A percentile compares a stretch with the other conserved stretches of the same genome.
These are phyloP conservation scores for Caryopteris hybrid DNA, from an alignment of 305 asterid species.

Conservation along the genomic window DNA sequence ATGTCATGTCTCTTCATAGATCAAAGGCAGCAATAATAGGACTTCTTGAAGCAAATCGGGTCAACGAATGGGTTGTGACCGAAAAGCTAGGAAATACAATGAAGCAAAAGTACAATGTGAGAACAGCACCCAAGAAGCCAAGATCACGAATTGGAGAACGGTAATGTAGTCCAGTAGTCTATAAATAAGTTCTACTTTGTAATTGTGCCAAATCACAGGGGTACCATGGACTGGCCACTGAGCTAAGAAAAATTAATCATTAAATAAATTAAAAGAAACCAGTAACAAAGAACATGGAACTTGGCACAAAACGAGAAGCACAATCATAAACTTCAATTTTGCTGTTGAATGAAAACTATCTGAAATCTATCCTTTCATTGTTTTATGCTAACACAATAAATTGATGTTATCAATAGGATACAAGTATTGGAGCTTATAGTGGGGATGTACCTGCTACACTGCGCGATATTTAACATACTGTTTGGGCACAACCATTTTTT, in stretches of 20 bases:
- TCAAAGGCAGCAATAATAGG: constrained; percentile 83
- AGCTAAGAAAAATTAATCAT: neutral
- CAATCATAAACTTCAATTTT: neutral
- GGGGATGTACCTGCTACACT: constrained; percentile 73
- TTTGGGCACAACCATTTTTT: constrained; percentile 61
- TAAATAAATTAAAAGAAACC: neutral
- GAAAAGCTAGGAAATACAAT: constrained; percentile 75
- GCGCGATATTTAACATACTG: constrained; percentile 68
- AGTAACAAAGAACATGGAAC: constrained; percentile 1
- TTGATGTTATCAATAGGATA: constrained; percentile 43
- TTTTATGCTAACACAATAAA: constrained; percentile 9
- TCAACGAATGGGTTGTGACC: constrained; percentile 77
- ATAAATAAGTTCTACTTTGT: neutral
- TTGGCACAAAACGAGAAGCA: neutral
- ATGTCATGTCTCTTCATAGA: constrained; percentile 84
- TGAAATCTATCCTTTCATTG: neutral
- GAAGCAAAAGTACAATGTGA: constrained; percentile 46
- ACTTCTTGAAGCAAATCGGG: constrained; percentile 65
- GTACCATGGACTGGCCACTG: neutral
- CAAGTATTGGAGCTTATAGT: constrained; percentile 65
- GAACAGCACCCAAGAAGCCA: constrained; percentile 36
- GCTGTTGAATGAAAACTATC: neutral
- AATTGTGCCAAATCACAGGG: neutral
- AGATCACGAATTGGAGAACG: constrained; percentile 51
- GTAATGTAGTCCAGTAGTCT: constrained; percentile 27